Conservation (phyloP, 352 stramenopile genomes). For the Phytophthora citrophthora region DNA sequence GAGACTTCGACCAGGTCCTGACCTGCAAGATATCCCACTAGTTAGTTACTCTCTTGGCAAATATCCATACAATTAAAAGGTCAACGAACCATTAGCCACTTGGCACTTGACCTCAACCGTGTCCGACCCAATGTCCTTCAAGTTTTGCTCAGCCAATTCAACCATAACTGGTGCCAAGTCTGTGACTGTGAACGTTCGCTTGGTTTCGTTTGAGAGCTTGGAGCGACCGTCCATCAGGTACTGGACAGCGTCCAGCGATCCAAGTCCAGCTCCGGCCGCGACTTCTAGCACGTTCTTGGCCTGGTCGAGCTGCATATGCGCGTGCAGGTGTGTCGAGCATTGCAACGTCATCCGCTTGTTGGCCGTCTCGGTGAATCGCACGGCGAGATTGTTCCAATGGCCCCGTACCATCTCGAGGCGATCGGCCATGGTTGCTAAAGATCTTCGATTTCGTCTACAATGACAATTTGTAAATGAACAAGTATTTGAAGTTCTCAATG, state of each 20-base stretch:
- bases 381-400: constrained; percentile 46
- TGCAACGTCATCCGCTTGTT: constrained; percentile 63
- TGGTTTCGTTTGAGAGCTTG: constrained; percentile 21
- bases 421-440: constrained; percentile 14
- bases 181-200: constrained; percentile 44
- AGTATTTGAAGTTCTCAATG: too few relatives aligned
- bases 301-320: constrained; percentile 53
- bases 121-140: constrained; percentile 15
- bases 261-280: constrained; percentile 50
- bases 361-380: constrained; percentile 49
- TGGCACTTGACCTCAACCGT: constrained; percentile 36
- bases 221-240: constrained; percentile 28
- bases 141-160: constrained; percentile 37
- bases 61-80: not conserved
- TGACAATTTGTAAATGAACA: too few relatives aligned
- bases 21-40: constrained; percentile 24
- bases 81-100: constrained; percentile 43
- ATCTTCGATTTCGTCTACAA: constrained; percentile 40
- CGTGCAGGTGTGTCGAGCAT: constrained; percentile 49
- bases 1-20: constrained; percentile 47
- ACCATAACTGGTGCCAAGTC: constrained; percentile 57
- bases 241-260: constrained; percentile 45
- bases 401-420: constrained; percentile 20
- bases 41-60: not conserved
- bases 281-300: constrained; percentile 56